Percentiles rank a stretch among this genome's conserved stretches.
Conservation (phyloP, 2,329 filamentous ascomycete genomes). For the Celoporthe dispersa region DNA sequence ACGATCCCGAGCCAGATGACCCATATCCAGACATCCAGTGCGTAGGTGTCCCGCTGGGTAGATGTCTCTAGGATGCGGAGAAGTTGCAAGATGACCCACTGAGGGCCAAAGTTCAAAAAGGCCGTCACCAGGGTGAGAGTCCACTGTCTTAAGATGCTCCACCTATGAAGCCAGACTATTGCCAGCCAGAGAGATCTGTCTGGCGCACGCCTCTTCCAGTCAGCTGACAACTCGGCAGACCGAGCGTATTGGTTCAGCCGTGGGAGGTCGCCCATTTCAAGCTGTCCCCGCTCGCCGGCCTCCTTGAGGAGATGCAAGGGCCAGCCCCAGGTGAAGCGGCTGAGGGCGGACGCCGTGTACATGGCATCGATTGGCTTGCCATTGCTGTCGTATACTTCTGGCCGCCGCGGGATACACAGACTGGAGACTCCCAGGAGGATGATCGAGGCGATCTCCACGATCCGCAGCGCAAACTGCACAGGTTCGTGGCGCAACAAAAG, state of each 20-base stretch:
- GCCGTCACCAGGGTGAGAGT: slow-evolving; percentile 57
- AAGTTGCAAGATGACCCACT: slow-evolving; percentile 69
- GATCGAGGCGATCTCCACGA: slow-evolving; percentile 50
- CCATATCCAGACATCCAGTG: slow-evolving; percentile 67
- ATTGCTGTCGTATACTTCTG: slow-evolving; percentile 63
- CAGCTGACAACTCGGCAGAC: slow-evolving; percentile 52
- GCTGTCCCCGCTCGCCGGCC: slow-evolving; percentile 60
- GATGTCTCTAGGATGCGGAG: slow-evolving; percentile 66
- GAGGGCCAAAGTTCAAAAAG: slow-evolving; percentile 69
- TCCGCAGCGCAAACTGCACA: slow-evolving; percentile 50
- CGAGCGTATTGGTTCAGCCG: slow-evolving; percentile 61
- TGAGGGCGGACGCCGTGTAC: slow-evolving; percentile 63
- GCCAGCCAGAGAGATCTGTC: slow-evolving; percentile 62
- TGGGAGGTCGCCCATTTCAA: slow-evolving; percentile 67
- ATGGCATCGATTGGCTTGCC: slow-evolving; percentile 66
- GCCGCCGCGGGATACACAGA: slow-evolving; percentile 67
- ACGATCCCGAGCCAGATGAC: slow-evolving; percentile 66
- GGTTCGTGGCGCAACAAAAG: slow-evolving; percentile 39
- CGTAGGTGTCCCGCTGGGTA: slow-evolving; percentile 48
- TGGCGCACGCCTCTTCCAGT: slow-evolving; percentile 54
- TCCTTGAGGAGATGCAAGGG: slow-evolving; percentile 56
- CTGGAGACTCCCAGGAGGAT: slow-evolving; percentile 53
- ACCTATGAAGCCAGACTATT: slow-evolving; percentile 61
- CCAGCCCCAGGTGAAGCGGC: slow-evolving; percentile 71
- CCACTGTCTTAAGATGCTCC: slow-evolving; percentile 62